A percentile compares a stretch with the other conserved stretches of the same genome.
Conservation (phyloP, 176 grass and related monocot species). For the Oryza nivara region DNA sequence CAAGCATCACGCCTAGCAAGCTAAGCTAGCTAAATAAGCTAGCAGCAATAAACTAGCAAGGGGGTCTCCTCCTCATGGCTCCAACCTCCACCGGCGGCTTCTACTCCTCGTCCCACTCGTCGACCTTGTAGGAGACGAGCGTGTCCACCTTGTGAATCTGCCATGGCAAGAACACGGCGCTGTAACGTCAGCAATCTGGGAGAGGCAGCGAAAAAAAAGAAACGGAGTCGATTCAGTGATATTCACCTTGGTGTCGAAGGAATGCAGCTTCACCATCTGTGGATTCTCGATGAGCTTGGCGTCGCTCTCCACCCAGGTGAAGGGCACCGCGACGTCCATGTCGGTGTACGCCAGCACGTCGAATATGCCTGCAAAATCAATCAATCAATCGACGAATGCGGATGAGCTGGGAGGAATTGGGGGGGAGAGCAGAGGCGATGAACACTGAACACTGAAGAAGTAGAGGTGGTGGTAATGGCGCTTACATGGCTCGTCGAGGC, state of each 20-base stretch:
- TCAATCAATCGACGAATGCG: not conserved
- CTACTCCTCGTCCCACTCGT: slow-evolving; percentile 79
- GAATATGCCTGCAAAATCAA: slow-evolving; percentile 63
- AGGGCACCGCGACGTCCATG: slow-evolving; percentile 65
- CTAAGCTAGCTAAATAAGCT: not conserved
- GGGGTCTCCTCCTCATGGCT: not conserved
- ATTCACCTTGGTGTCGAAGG: slow-evolving; percentile 95
- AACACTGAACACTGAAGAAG: not conserved
- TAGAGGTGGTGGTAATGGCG: not conserved
- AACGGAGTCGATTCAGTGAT: not conserved
- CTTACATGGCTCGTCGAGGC: slow-evolving; percentile 96
- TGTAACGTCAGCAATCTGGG: not conserved
- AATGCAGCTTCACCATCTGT: slow-evolving; percentile 98
- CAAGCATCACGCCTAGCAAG: slow-evolving; percentile 31
- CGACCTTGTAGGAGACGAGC: slow-evolving; percentile 90
- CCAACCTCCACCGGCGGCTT: not conserved
- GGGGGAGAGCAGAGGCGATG: not conserved
- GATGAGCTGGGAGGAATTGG: not conserved
- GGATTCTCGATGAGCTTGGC: slow-evolving; percentile 93
- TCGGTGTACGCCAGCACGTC: slow-evolving; percentile 98
- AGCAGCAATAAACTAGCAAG: not conserved
- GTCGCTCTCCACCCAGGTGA: slow-evolving; percentile 95
- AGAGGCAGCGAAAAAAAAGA: not conserved
- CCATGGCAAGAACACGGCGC: slow-evolving; percentile 17
- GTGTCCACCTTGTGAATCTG: slow-evolving; percentile 99